Evolutionary conservation across 2,329 filamentous ascomycete genomes (phyloP).

Genomic region (Daldinia eschscholtzii): DNA sequence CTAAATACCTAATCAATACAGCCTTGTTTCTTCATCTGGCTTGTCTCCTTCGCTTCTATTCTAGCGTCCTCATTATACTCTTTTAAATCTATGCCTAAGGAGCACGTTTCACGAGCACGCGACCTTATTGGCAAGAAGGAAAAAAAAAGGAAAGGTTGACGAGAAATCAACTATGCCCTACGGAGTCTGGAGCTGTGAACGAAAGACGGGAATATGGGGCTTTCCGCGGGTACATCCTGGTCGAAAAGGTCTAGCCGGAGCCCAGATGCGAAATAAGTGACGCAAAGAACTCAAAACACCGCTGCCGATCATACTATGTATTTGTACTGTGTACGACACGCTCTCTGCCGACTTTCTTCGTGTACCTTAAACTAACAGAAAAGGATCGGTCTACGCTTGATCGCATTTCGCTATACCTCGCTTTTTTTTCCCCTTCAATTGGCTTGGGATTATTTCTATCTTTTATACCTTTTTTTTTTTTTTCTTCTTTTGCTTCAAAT

Average conservation of each 20-base stretch:
- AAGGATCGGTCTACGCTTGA: slow-evolving; percentile 3
- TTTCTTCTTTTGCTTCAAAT: background rate
- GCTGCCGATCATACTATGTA: slow-evolving; percentile 16
- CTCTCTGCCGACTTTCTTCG: slow-evolving; percentile 7
- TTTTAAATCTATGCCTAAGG: slow-evolving; percentile 5
- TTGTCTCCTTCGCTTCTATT: background rate
- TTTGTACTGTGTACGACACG: slow-evolving; percentile 31
- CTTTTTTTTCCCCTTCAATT: background rate
- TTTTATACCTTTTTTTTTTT: background rate
- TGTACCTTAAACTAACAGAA: background rate
- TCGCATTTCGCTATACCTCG: background rate
- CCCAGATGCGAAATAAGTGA: slow-evolving; percentile 18
- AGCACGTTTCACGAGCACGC: slow-evolving; percentile 31
- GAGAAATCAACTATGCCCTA: slow-evolving; percentile 4
- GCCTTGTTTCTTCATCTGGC: background rate
- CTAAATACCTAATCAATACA: background rate
- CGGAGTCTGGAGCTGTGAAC: background rate
- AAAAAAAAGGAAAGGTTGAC: background rate
- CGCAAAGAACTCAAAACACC: slow-evolving; percentile 33
- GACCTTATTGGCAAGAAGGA: slow-evolving; percentile 25
- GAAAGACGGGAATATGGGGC: background rate
- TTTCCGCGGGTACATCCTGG: background rate
- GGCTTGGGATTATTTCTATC: background rate
- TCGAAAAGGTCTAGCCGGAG: slow-evolving; percentile 8
- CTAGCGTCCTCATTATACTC: background rate